Evolutionary conservation across 78 protist genomes (phyloP), one percentile per base, ranked within the genome.

Genomic region (slime mould (Dictyostelium discoideum)): DNA sequence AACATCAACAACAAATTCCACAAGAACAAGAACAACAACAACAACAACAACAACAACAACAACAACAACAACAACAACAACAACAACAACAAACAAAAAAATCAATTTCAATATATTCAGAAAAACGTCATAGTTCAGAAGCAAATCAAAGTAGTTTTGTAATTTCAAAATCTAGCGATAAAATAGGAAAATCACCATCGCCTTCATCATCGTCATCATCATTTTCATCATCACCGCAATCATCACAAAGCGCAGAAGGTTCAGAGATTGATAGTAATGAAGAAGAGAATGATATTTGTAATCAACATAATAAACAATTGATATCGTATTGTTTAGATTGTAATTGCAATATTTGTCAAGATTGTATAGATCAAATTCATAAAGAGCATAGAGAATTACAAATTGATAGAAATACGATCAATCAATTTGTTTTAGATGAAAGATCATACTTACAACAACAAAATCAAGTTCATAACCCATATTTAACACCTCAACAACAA

Each of bases 341-440:
- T 48, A 37, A 81, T 24, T 13, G 13, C 1, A 26, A n/a, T 6
- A 20, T 81, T 3, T 81, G 85, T 48, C 72, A 37, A 3, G 69
- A 22, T 26, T 81, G 85, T 81, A 2, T 81, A 10, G 20, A 48
- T 10, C 8, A 10, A 48, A 18, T 26, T 3, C 85, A 81, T 81
- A 20, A 26, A 13, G 65, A 44, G 5, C 85, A 81, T 14, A 81
- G 26, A 50, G 85, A 81, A 26, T 26, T 81, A 3, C 85, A 81
- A 81, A 44, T 81, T n/a, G 85, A 81, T 26, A 37, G 60, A 48
- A 81, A 14, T 5, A 81, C 85, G 14, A 37, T 81, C 11, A 81
- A 81, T 29, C 57, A 32, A 50, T 81, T 48, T 48, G 48, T 79
- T 18, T 46, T 79, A 4, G 85, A 79, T 79, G 24, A 40, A 39